Conservation (phyloP, 1,284 basidiomycete genomes). For the Trichosporon inkin region DNA sequence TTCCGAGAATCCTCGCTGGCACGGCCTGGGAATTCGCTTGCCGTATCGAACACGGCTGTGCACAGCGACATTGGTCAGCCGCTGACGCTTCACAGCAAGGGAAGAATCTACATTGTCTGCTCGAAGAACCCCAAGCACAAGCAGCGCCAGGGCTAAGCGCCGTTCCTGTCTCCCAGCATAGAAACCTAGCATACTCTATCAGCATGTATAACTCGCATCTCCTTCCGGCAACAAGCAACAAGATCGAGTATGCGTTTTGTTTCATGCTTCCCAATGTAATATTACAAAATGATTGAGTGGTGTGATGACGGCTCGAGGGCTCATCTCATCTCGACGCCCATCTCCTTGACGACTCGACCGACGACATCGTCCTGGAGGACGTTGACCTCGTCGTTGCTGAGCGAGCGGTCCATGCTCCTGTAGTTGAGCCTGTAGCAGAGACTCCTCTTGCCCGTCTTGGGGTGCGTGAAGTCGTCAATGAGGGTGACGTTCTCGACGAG, state of each 20-base stretch:
- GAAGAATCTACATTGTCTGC: slow-evolving; percentile 88
- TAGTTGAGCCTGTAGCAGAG: slow-evolving; percentile 91
- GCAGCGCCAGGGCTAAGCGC: slow-evolving; percentile 46
- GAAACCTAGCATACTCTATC: slow-evolving; percentile 5
- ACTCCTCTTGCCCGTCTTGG: slow-evolving; percentile 75
- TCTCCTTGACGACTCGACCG: slow-evolving; percentile 48
- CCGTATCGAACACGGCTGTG: no score
- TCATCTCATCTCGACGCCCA: slow-evolving; percentile 51
- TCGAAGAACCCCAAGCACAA: slow-evolving; percentile 95
- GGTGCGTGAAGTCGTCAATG: slow-evolving; percentile 88
- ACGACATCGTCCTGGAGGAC: slow-evolving; percentile 59
- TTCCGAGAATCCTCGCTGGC: no score
- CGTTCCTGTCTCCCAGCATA: not conserved
- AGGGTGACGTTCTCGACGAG: slow-evolving; percentile 84
- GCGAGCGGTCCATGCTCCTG: slow-evolving; percentile 89
- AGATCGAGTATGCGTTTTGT: not conserved
- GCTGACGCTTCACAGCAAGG: slow-evolving; percentile 59
- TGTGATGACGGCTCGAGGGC: not conserved
- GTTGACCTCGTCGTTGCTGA: slow-evolving; percentile 89
- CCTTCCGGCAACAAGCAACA: not conserved
- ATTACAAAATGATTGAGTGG: not conserved
- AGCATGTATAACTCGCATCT: slow-evolving; percentile 8
- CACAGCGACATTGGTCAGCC: no score
- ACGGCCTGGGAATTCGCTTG: slow-evolving; percentile 11
- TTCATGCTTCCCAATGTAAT: not conserved